Conservation (phyloP, 2,329 filamentous ascomycete genomes). For the Fusarium sp. region DNA sequence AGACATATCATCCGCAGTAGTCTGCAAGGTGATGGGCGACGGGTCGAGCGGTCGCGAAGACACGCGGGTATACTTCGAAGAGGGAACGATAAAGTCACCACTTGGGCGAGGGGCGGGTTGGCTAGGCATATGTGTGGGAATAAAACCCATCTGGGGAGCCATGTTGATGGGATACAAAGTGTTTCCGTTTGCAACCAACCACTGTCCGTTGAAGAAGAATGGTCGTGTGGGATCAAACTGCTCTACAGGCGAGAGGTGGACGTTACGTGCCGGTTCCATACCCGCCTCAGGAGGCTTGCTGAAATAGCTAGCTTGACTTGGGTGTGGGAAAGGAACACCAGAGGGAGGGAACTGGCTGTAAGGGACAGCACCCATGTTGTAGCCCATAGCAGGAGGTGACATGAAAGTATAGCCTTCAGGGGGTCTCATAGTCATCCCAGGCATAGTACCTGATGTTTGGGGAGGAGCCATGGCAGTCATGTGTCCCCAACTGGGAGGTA, state of each 20-base stretch:
- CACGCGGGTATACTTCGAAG: slow-evolving; percentile 5
- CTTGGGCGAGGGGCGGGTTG: slow-evolving; percentile 13
- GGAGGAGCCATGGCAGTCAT: slow-evolving; percentile 50
- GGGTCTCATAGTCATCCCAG: slow-evolving; percentile 48
- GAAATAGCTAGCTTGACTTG: slow-evolving; percentile 36
- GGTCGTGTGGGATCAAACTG: slow-evolving; percentile 61
- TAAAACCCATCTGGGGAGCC: slow-evolving; percentile 41
- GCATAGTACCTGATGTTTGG: slow-evolving; percentile 47
- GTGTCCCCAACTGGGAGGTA: slow-evolving; percentile 47
- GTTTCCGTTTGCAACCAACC: slow-evolving; percentile 52
- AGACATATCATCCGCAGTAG: neutral
- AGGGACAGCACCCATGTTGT: slow-evolving; percentile 49
- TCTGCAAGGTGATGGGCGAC: slow-evolving; percentile 9
- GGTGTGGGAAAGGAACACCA: slow-evolving; percentile 29
- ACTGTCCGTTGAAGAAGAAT: slow-evolving; percentile 59
- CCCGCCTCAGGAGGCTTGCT: slow-evolving; percentile 50
- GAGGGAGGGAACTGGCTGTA: slow-evolving; percentile 39
- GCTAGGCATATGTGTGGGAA: slow-evolving; percentile 41
- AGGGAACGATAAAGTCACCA: slow-evolving; percentile 9
- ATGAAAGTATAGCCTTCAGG: slow-evolving; percentile 53
- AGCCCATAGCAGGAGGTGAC: slow-evolving; percentile 55
- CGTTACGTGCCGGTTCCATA: slow-evolving; percentile 49
- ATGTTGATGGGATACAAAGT: slow-evolving; percentile 42
- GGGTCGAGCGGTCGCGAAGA: slow-evolving; percentile 10
- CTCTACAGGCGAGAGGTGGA: slow-evolving; percentile 55